Evolutionary conservation across 2,329 filamentous ascomycete species (phyloP).

Genomic region (Daldinia eschscholtzii): DNA sequence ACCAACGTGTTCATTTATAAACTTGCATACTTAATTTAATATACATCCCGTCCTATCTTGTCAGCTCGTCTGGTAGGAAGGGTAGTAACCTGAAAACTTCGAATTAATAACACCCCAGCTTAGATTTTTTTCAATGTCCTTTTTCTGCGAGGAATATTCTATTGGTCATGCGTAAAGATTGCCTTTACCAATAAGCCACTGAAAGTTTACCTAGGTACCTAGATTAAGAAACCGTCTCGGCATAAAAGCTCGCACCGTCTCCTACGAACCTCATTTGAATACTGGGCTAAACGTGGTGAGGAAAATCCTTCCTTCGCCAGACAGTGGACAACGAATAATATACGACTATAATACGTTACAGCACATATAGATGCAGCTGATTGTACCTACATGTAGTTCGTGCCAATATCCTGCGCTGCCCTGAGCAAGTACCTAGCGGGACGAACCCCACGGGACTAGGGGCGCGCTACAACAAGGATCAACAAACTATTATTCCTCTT

Average conservation of each 20-base stretch:
- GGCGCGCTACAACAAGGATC: constrained; percentile 20
- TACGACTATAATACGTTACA: constrained; percentile 16
- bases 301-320: constrained; percentile 35
- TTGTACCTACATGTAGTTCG: constrained; percentile 42
- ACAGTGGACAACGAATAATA: constrained; percentile 24
- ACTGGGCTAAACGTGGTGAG: constrained; percentile 33
- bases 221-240: constrained; percentile 22
- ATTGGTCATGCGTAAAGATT: neutral
- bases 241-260: constrained; percentile 29
- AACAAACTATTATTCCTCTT: constrained; percentile 15
- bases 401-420: constrained; percentile 23
- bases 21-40: neutral
- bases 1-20: neutral
- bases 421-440: constrained; percentile 21
- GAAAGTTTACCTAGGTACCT: too few relatives aligned
- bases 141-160: neutral
- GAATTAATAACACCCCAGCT: neutral
- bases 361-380: constrained; percentile 28
- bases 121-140: neutral
- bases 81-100: neutral
- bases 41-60: constrained; percentile 3
- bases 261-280: constrained; percentile 29
- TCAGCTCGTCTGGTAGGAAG: neutral
- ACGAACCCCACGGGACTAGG: constrained; percentile 38
- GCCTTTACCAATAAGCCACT: constrained; percentile 8